phyloP scores from a whole-genome alignment of 768 basidiomycete genomes.

The Tulasnella calospora region DNA sequence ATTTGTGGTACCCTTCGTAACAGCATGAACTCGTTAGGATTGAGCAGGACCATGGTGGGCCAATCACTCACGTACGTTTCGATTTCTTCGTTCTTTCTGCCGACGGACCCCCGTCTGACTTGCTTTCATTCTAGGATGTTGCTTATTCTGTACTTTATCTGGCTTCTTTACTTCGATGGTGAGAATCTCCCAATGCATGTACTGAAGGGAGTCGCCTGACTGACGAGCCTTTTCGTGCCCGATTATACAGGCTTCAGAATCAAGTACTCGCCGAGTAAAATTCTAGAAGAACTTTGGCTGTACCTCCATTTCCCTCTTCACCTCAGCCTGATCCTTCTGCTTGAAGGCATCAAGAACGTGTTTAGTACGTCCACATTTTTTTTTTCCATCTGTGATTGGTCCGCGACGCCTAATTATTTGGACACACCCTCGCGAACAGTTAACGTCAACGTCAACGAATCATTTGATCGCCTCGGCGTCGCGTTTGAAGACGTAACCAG shows the following conservation, averaged over 20 bases:
- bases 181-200: background rate
- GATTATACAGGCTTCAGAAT: background rate
- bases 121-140: background rate
- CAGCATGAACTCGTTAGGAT: conserved; percentile 2
- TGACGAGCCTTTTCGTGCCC: background rate
- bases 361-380: background rate
- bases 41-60: background rate
- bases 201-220: background rate
- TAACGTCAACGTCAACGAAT: background rate
- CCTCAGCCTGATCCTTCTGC: background rate
- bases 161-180: conserved; percentile 16
- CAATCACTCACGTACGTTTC: background rate
- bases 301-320: conserved; percentile 5
- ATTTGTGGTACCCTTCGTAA: background rate
- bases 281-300: background rate
- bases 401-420: background rate
- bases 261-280: background rate
- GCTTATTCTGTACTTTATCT: background rate
- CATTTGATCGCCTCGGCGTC: background rate
- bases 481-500: background rate
- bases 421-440: background rate
- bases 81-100: background rate
- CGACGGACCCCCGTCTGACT: background rate
- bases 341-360: conserved; percentile 3
- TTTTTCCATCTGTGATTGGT: background rate